A percentile compares a stretch with the other conserved stretches of the same genome.
phyloP scores from a whole-genome alignment of 331 rosid genomes.

The Malus hybrid region DNA sequence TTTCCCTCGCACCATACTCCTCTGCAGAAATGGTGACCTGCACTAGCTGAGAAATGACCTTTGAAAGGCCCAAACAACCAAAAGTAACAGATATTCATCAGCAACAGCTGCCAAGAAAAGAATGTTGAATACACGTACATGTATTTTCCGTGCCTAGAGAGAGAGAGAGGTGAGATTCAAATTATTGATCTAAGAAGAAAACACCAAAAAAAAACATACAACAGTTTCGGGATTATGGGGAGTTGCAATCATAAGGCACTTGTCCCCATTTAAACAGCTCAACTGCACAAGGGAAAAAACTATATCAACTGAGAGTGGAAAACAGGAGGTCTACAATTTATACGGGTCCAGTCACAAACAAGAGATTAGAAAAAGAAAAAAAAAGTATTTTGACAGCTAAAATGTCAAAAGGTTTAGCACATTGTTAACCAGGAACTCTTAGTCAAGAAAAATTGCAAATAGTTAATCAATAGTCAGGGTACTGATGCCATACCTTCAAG shows the following conservation, averaged over 20 bases:
- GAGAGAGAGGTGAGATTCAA: neutral
- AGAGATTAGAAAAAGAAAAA: neutral
- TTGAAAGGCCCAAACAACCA: constrained; percentile 22
- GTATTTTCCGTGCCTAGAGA: neutral
- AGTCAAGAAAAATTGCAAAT: constrained; percentile 4
- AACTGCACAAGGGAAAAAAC: constrained; percentile 40
- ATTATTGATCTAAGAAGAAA: neutral
- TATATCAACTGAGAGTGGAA: neutral
- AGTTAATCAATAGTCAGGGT: neutral
- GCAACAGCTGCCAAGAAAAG: constrained; percentile 10
- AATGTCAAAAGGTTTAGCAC: constrained; percentile 2
- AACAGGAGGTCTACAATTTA: neutral
- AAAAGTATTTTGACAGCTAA: neutral
- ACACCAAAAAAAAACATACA: constrained; percentile 37
- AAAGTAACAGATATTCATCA: constrained; percentile 18
- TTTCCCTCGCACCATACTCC: constrained; percentile 73
- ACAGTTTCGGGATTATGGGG: constrained; percentile 38
- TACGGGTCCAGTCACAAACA: neutral
- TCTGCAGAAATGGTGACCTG: constrained; percentile 78
- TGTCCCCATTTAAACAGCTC: constrained; percentile 58
- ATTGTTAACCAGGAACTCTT: neutral
- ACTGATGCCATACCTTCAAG: constrained; percentile 48
- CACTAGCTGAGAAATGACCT: constrained; percentile 49
- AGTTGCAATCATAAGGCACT: constrained; percentile 53
- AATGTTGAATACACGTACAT: neutral